phyloP scores from a whole-genome alignment of 2,329 filamentous ascomycete species.

The Fusarium sp. region DNA sequence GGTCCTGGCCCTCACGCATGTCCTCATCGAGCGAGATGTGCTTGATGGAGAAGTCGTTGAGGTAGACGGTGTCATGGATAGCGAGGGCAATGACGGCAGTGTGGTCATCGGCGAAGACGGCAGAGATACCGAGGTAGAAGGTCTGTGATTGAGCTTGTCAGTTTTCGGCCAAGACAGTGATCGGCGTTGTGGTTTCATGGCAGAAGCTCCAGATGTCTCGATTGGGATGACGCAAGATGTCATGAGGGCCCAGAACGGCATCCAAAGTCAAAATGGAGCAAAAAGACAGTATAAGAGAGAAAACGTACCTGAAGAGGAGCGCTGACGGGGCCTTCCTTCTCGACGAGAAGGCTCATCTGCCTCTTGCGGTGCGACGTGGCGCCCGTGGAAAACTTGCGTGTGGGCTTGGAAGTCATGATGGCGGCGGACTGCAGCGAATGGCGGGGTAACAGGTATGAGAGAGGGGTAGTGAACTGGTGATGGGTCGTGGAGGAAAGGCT shows the following conservation, averaged over 20 bases:
- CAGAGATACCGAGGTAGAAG: slow-evolving; percentile 69
- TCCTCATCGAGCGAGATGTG: slow-evolving; percentile 58
- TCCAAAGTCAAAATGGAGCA: neutral
- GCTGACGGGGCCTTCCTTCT: slow-evolving; percentile 55
- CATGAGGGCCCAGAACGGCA: slow-evolving; percentile 21
- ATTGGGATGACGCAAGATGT: slow-evolving; percentile 30
- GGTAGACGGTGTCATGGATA: slow-evolving; percentile 76
- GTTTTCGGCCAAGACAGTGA: slow-evolving; percentile 1
- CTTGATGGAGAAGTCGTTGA: slow-evolving; percentile 73
- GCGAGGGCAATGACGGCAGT: slow-evolving; percentile 69
- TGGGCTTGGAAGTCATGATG: slow-evolving; percentile 43
- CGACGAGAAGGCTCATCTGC: slow-evolving; percentile 55
- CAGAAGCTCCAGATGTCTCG: neutral
- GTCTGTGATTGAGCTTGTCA: slow-evolving; percentile 52
- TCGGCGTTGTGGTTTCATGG: neutral
- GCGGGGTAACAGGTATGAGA: slow-evolving; percentile 21
- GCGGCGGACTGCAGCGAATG: slow-evolving; percentile 17
- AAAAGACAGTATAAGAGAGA: neutral
- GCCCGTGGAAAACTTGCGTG: slow-evolving; percentile 55
- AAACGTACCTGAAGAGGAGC: slow-evolving; percentile 56
- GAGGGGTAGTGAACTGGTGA: slow-evolving; percentile 23
- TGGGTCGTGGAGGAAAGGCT: neutral
- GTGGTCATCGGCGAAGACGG: slow-evolving; percentile 58
- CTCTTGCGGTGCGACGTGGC: slow-evolving; percentile 57
- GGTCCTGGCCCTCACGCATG: slow-evolving; percentile 52